Percentiles rank a stretch among this genome's conserved stretches.
phyloP scores from a whole-genome alignment of 768 basidiomycete genomes.

The Lactarius deliciosus region DNA sequence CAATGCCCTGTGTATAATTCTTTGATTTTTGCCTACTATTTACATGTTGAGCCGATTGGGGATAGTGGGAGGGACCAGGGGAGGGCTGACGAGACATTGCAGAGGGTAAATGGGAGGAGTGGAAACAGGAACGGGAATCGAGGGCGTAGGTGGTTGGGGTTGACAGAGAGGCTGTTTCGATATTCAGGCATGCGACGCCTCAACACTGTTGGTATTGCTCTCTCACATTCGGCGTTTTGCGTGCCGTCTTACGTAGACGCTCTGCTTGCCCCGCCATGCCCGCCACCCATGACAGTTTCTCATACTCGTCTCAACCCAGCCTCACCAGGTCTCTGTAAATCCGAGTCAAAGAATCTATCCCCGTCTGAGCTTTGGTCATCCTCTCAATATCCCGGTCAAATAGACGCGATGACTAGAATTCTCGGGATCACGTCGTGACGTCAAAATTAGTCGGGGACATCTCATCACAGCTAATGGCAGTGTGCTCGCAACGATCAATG shows the following conservation, averaged over 20 bases:
- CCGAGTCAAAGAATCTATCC: neutral
- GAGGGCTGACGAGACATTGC: slow-evolving; percentile 65
- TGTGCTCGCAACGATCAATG: neutral
- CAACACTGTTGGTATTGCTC: slow-evolving; percentile 28
- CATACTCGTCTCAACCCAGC: neutral
- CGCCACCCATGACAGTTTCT: neutral
- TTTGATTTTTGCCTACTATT: slow-evolving; percentile 46
- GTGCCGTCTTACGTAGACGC: slow-evolving; percentile 16
- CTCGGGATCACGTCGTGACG: neutral
- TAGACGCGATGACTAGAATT: neutral
- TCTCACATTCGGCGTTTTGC: slow-evolving; percentile 41
- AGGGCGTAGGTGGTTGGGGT: slow-evolving; percentile 35
- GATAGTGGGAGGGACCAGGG: slow-evolving; percentile 35
- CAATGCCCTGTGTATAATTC: slow-evolving; percentile 56
- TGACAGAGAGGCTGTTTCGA: slow-evolving; percentile 19
- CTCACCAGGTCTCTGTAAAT: neutral
- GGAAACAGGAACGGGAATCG: slow-evolving; percentile 32
- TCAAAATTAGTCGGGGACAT: neutral
- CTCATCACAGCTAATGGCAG: neutral
- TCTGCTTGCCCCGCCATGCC: neutral
- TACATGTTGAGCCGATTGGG: slow-evolving; percentile 17
- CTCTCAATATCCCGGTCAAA: neutral
- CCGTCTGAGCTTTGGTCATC: slow-evolving; percentile 2
- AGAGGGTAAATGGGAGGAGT: slow-evolving; percentile 41
- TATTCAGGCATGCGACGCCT: slow-evolving; percentile 18